Percentiles rank a stretch among this genome's conserved stretches.
These are phyloP conservation scores for Arachnopeziza araneosa DNA, from an alignment of 2,329 filamentous ascomycete species.

Conservation along the genomic window DNA sequence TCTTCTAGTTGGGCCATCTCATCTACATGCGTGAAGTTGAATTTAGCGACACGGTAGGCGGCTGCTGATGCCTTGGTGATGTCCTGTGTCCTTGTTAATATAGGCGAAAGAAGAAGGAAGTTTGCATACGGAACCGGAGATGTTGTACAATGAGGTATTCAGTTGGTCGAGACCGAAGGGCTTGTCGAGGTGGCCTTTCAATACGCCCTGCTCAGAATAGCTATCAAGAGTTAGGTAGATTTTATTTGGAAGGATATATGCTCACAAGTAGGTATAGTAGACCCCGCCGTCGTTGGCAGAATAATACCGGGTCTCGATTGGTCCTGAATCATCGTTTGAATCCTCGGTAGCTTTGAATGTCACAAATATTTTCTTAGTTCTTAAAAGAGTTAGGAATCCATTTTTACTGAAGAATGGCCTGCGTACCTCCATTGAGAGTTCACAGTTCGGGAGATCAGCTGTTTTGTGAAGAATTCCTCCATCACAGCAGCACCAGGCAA, in stretches of 20 bases:
- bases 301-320: not conserved
- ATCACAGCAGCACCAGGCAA: not conserved
- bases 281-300: not conserved
- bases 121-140: not conserved
- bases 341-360: not conserved
- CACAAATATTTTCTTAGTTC: conserved; percentile 1
- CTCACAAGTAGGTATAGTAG: conserved; percentile 1
- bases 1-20: not conserved
- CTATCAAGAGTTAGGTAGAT: not conserved
- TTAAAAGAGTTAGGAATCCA: not conserved
- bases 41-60: not conserved
- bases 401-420: not conserved
- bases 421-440: conserved; percentile 1
- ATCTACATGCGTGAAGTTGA: not conserved
- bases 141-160: not conserved
- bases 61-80: conserved; percentile 2
- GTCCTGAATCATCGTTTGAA: not conserved
- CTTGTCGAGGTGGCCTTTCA: conserved; percentile 1
- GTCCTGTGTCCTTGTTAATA: not conserved
- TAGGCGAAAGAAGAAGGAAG: not conserved
- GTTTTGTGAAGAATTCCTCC: not conserved
- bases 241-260: not conserved
- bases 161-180: not conserved
- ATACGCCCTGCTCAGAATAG: not conserved
- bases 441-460: conserved; percentile 1